These are phyloP conservation scores for Tuber melanosporum DNA, from an alignment of 495 filamentous ascomycete species.

Conservation along the genomic window DNA sequence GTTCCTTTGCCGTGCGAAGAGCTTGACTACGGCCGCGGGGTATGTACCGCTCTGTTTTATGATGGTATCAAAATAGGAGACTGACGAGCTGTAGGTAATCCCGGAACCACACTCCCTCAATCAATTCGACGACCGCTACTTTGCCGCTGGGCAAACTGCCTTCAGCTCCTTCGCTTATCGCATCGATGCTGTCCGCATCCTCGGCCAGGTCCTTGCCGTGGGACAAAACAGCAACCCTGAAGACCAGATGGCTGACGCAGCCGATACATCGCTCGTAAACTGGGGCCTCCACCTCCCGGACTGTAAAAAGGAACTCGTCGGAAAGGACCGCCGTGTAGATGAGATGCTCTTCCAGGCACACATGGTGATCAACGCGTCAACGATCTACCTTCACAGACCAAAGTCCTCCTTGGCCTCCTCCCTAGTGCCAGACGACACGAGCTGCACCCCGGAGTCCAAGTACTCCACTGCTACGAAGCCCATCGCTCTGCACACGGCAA, in stretches of 20 bases:
- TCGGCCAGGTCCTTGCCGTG: constrained; percentile 65
- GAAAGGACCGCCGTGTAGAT: constrained; percentile 63
- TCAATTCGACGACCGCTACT: constrained; percentile 65
- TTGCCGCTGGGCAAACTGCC: constrained; percentile 54
- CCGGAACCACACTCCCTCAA: constrained; percentile 56
- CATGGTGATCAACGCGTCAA: constrained; percentile 70
- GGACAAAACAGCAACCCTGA: constrained; percentile 30
- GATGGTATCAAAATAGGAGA: background rate
- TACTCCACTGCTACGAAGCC: constrained; percentile 52
- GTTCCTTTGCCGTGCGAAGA: constrained; percentile 73
- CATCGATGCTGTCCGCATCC: constrained; percentile 64
- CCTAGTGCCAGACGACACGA: constrained; percentile 51
- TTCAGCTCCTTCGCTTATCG: constrained; percentile 77
- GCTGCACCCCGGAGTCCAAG: constrained; percentile 52
- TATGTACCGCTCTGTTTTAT: constrained; percentile 43
- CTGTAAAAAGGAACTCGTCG: constrained; percentile 64
- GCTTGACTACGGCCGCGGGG: constrained; percentile 58
- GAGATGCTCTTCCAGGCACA: constrained; percentile 90
- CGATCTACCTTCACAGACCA: constrained; percentile 68
- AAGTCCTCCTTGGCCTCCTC: constrained; percentile 56
- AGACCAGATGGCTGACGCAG: constrained; percentile 45
- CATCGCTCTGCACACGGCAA: constrained; percentile 63
- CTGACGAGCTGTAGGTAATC: constrained; percentile 50
- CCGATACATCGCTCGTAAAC: constrained; percentile 71
- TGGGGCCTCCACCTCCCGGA: constrained; percentile 75